Base-by-base conservation (phyloP, 805 yeast species). In the Limtongia smithiae region DNA sequence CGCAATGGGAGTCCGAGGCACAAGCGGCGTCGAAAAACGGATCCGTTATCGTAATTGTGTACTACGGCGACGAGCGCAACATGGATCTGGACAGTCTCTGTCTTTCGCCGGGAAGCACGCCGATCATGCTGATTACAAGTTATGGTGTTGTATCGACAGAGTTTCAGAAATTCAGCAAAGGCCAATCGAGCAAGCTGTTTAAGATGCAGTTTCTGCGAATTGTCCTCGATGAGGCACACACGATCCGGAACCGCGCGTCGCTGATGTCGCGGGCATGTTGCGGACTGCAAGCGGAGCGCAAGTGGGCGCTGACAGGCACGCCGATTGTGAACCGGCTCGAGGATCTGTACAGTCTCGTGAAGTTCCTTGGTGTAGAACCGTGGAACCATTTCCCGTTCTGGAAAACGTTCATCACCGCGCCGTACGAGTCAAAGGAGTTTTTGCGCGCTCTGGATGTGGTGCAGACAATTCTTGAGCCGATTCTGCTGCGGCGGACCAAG, bases 221-320 rank as follows among this genome's bases (percentile, higher is more conserved):
- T 3, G 82, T 86, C 0, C 63, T 91, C 8, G 97, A 90, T 67
- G 97, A 90, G 66, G 97, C 93, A 8, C 97, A 91, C 63, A 85
- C 77, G 22, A 90, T 90, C 50, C 74, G 95, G 61, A 90, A 89
- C 64, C 73, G 90, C 60, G 70, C 76, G 39, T 81, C 95, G 1
- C 82, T 82, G 50, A 83, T 95, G 0, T 81, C 96, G 0, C 82
- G 81, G 55, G 84, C 97, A 0, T 75, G 89, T 6, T 79, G 78
- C 65, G 83, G 78, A 20, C 62, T 90, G n/a, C 61, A 68, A 8
- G 80, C 86, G 59, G 70, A 73, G 17, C 72, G 93, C 41, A 79
- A 80, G 52, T 90, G 97, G 97, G 73, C 84, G 2, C 70, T 91
- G 40, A 88, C 97, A 0, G 97, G 97, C 6, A 90, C 97, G 0